phyloP scores from a whole-genome alignment of 768 basidiomycete genomes.

The Suillus fuscotomentosus region DNA sequence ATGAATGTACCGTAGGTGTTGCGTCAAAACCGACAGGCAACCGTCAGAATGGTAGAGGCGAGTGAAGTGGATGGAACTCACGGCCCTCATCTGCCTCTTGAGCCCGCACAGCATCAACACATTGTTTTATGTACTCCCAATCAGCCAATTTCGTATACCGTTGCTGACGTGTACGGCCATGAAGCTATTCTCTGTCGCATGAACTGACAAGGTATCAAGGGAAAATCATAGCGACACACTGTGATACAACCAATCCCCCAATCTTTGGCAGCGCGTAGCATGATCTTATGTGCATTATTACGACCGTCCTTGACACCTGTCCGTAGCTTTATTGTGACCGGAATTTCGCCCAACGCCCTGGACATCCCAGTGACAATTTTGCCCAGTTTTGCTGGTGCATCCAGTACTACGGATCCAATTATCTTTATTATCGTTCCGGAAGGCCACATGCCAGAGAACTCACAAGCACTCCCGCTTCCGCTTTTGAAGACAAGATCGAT shows the following conservation, averaged over 20 bases:
- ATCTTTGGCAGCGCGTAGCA: slow-evolving; percentile 69
- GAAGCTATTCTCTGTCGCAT: slow-evolving; percentile 55
- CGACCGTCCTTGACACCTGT: slow-evolving; percentile 90
- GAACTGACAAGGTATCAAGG: slow-evolving; percentile 1
- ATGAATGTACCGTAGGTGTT: background rate
- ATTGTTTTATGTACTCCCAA: slow-evolving; percentile 91
- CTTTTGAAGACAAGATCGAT: slow-evolving; percentile 94
- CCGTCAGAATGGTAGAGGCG: background rate
- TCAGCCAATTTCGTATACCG: slow-evolving; percentile 91
- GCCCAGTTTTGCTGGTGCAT: slow-evolving; percentile 76
- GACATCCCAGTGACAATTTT: slow-evolving; percentile 92
- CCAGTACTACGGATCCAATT: slow-evolving; percentile 60
- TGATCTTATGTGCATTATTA: slow-evolving; percentile 87
- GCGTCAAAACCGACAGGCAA: background rate
- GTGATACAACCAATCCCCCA: slow-evolving; percentile 47
- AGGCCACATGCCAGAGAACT: slow-evolving; percentile 30
- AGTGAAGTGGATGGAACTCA: slow-evolving; percentile 35
- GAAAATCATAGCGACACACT: slow-evolving; percentile 23
- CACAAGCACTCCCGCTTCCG: slow-evolving; percentile 88
- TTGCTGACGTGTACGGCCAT: slow-evolving; percentile 93
- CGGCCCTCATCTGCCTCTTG: slow-evolving; percentile 69
- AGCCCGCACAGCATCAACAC: slow-evolving; percentile 76
- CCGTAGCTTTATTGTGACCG: slow-evolving; percentile 87
- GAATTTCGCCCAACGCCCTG: slow-evolving; percentile 84
- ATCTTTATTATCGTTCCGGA: background rate